Evolutionary conservation across 2,329 filamentous ascomycete genomes (phyloP), one percentile per base, ranked within the genome.

Genomic region (Aureobasidium sp.): DNA sequence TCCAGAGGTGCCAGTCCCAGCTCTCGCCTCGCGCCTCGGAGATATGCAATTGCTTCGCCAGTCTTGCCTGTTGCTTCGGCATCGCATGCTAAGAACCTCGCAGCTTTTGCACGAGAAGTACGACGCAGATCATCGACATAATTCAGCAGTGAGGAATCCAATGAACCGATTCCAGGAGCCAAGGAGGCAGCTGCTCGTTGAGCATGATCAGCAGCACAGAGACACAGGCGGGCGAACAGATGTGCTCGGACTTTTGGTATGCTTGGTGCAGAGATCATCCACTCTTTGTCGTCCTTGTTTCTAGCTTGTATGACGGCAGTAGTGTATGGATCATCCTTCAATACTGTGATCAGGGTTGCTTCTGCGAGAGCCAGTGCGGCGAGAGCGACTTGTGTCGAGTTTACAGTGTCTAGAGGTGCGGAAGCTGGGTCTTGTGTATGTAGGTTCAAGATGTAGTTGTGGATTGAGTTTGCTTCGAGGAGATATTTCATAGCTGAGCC

Each of bases 241-340:
- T 97, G 91, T 10, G 94, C 94, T 53, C 95, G 90, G 23, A 97
- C 94, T 75, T 95, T 95, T 36, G 94, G 92, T 56, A 98, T 93
- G 59, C 94, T 90, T 0, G 95, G 94, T 0, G 94, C 88, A 73
- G 92, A 93, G 78, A 96, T 97, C 94, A 98, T 98, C 95, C 95
- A 99, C 71, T 98, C 95, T 68, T 88, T 94, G 77, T 95, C 94
- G 71, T 91, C 90, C 62, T 91, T 88, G 75, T 97, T 97, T 55
- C 95, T 87, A 65, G 91, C 89, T 73, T 97, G 93, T 1, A 94
- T 90, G 3, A 97, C 91, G 9, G 91, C 88, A 2, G 92, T 90
- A 1, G 95, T 92, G 74, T 98, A 98, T 0, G 95, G 94, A 74
- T 99, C 96, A 75, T 98, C 95, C 72, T 98, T 98, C 58, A 97